A percentile compares a stretch with the other conserved stretches of the same genome.
Evolutionary conservation across 2,329 filamentous ascomycete genomes (phyloP).

Genomic region (Fusarium coffeatum): DNA sequence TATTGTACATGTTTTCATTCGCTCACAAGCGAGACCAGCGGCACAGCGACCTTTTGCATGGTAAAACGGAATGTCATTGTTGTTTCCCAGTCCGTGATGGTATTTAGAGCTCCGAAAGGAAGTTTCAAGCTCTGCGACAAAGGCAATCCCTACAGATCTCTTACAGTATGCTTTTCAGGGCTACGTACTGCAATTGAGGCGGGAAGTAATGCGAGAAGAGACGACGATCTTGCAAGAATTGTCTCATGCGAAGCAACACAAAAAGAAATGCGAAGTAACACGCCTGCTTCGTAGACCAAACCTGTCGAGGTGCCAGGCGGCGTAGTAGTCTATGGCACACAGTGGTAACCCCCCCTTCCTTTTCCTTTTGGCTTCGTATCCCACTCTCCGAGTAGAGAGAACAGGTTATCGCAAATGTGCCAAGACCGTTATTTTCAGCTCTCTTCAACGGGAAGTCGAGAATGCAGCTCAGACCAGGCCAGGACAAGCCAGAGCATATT

Average conservation of each 20-base stretch:
- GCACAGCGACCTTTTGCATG: neutral
- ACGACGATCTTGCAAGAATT: neutral
- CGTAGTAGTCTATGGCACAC: neutral
- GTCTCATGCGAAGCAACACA: neutral
- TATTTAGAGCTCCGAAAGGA: neutral
- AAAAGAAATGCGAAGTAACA: neutral
- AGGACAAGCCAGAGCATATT: neutral
- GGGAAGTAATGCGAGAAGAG: slow-evolving; percentile 7
- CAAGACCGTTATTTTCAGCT: slow-evolving; percentile 14
- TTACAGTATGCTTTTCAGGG: neutral
- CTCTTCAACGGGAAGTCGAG: neutral
- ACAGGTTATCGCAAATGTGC: slow-evolving; percentile 5
- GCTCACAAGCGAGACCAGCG: neutral
- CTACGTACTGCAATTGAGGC: neutral
- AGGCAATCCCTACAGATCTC: neutral
- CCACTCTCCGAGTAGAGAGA: neutral
- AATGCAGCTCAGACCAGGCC: slow-evolving; percentile 2
- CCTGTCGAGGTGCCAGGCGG: neutral
- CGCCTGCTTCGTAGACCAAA: neutral
- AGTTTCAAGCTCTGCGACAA: neutral
- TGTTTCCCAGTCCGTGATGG: neutral
- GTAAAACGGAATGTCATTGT: neutral
- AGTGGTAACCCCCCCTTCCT: neutral
- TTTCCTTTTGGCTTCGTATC: neutral
- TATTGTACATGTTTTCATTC: neutral